Percentiles rank a stretch among this genome's conserved stretches.
Conservation (phyloP, 148 eudicot species). For the Polygonum aviculare region DNA sequence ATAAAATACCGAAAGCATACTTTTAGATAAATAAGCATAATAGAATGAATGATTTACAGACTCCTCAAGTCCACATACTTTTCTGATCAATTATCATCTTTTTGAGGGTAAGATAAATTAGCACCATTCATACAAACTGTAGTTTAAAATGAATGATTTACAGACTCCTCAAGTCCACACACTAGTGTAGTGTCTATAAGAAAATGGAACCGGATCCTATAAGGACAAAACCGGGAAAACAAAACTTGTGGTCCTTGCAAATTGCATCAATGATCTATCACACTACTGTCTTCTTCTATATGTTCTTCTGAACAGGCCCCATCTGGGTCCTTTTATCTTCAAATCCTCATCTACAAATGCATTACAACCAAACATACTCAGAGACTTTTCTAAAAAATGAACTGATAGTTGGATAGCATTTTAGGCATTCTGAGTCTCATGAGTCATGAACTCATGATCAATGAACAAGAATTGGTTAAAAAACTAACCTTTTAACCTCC, state of each 20-base stretch:
- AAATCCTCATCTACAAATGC: background rate
- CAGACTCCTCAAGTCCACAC: background rate
- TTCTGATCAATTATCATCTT: background rate
- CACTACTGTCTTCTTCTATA: background rate
- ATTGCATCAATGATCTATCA: background rate
- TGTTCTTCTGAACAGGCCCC: conserved; percentile 1
- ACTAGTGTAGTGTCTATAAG: background rate
- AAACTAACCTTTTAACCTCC: conserved; percentile 7
- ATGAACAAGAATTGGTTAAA: background rate
- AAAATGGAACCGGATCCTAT: background rate
- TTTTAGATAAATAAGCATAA: background rate
- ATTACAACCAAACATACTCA: background rate
- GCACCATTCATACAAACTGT: background rate
- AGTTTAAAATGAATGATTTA: conserved; percentile 7
- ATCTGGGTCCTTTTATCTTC: conserved; percentile 1
- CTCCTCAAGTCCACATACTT: too few species aligned
- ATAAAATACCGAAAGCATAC: background rate
- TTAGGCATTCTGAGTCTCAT: background rate
- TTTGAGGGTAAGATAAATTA: background rate
- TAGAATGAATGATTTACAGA: too few species aligned
- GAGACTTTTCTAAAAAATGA: background rate
- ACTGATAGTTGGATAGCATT: background rate
- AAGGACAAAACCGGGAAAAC: background rate
- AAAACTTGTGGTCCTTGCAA: background rate
- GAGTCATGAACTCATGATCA: background rate